Evolutionary conservation across 2,329 filamentous ascomycete genomes (phyloP), one percentile per base, ranked within the genome.

Genomic region (Waltergamsia citrina): DNA sequence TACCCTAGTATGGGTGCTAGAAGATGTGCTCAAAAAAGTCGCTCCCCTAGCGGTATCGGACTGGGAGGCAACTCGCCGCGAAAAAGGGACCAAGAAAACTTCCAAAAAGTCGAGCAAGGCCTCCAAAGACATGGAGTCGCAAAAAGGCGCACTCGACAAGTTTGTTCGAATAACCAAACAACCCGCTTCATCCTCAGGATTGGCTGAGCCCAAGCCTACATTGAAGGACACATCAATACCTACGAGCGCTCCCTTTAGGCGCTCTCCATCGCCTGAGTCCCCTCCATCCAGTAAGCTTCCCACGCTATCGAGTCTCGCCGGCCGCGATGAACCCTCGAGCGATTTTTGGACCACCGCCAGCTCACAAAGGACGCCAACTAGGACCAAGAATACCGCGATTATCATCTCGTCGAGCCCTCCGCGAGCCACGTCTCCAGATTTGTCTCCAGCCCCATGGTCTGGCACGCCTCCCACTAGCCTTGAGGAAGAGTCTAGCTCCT

Each of bases 1-100:
- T 2, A 74, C 84, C 26, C 40, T 52, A n/a, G 43, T 47, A 14
- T 65, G 62, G 61, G 46, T 60, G 5, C 42, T 62, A 14, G 60
- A 64, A 33, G 43, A 41, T 4, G 42, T 60, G n/a, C 49, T 47
- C 12, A 50, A 39, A 27, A 43, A 38, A 6, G 45, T 42, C 5
- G 38, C 48, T 3, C 48, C 57, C 4, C 36, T 38, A 14, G 38
- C 41, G 5, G 37, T 59, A 7, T 34, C 43, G 3, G 41, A 45
- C 5, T 56, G 54, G 43, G 48, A 59, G 33, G 40, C 43, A 19
- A 39, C 38, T 7, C 37, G 49, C 24, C 23, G 34, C 8, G 35
- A 33, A 20, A 49, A 50, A 40, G 29, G 39, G 4, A 37, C 41
- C n/a, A 39, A 41, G 15, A 49, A 50, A 20, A 39, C 45, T 6